A percentile compares a stretch with the other conserved stretches of the same genome.
Conservation (phyloP, 2,329 filamentous ascomycete genomes). For the Stagonosporopsis vannaccii region DNA sequence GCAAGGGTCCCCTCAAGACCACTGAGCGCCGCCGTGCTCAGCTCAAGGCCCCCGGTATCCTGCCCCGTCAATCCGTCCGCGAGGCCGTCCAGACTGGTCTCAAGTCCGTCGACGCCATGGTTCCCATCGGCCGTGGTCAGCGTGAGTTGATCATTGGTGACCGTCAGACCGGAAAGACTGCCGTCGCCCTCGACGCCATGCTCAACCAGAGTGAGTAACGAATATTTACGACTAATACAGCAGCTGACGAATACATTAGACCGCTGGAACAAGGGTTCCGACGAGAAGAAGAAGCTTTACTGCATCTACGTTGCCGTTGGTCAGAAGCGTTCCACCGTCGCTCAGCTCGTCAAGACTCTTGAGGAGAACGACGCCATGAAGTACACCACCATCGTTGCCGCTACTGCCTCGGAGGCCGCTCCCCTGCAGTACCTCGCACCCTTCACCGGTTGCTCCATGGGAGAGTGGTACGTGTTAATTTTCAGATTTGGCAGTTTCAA, state of each 20-base stretch:
- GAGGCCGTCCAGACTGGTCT: constrained; percentile 99
- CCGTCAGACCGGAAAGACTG: constrained; percentile 99
- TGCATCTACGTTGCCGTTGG: constrained; percentile 99
- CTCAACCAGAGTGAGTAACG: constrained; percentile 89
- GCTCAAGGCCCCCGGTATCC: constrained; percentile 98
- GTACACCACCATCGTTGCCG: constrained; percentile 92
- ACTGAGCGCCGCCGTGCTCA: constrained; percentile 93
- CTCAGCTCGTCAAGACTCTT: constrained; percentile 98
- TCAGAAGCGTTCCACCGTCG: constrained; percentile 99
- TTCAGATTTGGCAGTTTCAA: neutral
- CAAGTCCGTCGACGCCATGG: constrained; percentile 99
- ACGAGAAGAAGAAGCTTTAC: constrained; percentile 99
- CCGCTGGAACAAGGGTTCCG: constrained; percentile 79
- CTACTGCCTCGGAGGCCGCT: constrained; percentile 93
- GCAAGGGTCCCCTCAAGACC: constrained; percentile 96
- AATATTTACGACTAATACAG: no score
- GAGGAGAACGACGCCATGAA: constrained; percentile 99
- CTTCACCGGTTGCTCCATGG: constrained; percentile 72
- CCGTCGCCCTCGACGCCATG: constrained; percentile 96
- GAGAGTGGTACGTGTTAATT: constrained; percentile 19
- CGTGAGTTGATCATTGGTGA: constrained; percentile 99
- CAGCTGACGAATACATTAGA: neutral
- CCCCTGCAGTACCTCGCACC: constrained; percentile 81
- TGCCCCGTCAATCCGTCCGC: constrained; percentile 96
- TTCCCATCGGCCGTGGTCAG: constrained; percentile 99